Evolutionary conservation across 148 eudicot genomes (phyloP).

Genomic region (Arbutus unedo): DNA sequence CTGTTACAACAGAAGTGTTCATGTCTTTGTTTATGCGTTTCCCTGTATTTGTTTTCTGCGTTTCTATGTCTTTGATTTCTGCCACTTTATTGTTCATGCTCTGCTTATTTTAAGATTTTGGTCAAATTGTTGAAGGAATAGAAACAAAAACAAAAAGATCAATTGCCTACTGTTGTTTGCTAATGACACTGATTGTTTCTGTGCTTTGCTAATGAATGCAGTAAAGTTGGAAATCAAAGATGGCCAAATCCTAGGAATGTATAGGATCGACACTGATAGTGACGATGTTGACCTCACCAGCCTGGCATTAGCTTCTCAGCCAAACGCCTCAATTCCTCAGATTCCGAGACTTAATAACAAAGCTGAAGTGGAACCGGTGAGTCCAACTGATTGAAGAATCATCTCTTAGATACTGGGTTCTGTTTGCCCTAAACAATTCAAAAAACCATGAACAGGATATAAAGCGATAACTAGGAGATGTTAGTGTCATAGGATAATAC

Average conservation of each 20-base stretch:
- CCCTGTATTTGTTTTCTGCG: too few species aligned
- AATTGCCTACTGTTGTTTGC: not conserved
- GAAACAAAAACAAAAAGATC: not conserved
- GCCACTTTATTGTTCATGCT: not conserved
- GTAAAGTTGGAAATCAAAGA: constrained; percentile 41
- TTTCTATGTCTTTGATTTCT: not conserved
- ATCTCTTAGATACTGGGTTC: not conserved
- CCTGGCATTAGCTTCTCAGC: constrained; percentile 23
- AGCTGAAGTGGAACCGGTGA: constrained; percentile 5
- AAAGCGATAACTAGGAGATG: not conserved
- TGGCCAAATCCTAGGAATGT: constrained; percentile 26
- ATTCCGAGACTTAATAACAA: constrained; percentile 2
- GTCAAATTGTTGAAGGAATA: not conserved
- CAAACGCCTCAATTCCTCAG: constrained; percentile 14
- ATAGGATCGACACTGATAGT: not conserved
- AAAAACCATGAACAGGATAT: not conserved
- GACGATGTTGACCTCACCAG: constrained; percentile 17
- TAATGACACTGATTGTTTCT: not conserved
- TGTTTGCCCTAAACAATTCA: not conserved
- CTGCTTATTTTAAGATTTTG: not conserved
- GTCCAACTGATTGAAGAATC: constrained; percentile 15
- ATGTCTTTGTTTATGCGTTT: too few species aligned
- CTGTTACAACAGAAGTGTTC: not conserved
- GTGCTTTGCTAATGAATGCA: constrained; percentile 16
- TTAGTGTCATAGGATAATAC: constrained; percentile 9